Conservation (phyloP, 2,329 filamentous ascomycete genomes). For the Cryphonectria nitschkei region DNA sequence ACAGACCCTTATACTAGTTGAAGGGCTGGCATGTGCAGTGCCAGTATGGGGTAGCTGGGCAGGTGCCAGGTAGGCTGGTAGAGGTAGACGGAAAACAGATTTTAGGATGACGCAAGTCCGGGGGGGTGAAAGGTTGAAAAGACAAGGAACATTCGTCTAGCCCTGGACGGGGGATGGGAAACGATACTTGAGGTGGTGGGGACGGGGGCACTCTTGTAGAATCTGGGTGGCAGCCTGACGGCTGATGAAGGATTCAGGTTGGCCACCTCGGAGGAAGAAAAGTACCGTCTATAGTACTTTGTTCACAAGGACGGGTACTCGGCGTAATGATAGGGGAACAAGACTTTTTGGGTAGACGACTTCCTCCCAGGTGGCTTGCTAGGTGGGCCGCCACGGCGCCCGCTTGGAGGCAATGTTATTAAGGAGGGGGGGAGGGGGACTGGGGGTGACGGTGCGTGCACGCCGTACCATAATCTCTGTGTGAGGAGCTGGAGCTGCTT, state of each 20-base stretch:
- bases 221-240: not conserved
- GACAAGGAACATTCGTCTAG: not conserved
- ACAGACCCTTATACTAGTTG: constrained; percentile 15
- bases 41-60: constrained; percentile 9
- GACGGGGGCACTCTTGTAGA: constrained; percentile 22
- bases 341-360: not conserved
- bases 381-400: constrained; percentile 28
- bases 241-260: not conserved
- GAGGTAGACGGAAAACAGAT: not conserved
- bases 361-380: not conserved
- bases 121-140: constrained; percentile 1
- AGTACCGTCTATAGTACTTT: constrained; percentile 19
- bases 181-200: constrained; percentile 3
- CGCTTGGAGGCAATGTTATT: constrained; percentile 27
- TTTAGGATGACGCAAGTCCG: constrained; percentile 8
- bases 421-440: constrained; percentile 15
- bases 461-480: constrained; percentile 5
- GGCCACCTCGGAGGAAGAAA: constrained; percentile 2
- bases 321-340: not conserved
- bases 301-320: constrained; percentile 8
- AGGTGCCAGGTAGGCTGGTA: not conserved
- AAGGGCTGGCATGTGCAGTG: constrained; percentile 6
- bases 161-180: not conserved
- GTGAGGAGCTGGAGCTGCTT: constrained; percentile 24
- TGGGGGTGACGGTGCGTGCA: constrained; percentile 22